phyloP scores from a whole-genome alignment of 164 flowering plant species.

The Dillenia turbinata region DNA sequence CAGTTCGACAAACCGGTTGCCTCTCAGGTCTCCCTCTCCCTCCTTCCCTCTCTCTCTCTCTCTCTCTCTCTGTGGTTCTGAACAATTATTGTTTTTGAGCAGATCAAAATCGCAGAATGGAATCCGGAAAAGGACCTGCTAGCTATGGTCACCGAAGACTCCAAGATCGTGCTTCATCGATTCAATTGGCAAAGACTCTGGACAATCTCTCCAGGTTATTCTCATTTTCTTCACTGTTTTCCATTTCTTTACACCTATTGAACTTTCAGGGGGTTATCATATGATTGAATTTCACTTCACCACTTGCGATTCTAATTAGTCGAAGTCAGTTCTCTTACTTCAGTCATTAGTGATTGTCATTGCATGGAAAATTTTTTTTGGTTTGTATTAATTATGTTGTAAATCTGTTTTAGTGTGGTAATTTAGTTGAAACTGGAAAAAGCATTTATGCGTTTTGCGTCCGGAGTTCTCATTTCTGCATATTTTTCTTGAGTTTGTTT shows the following conservation, averaged over 20 bases:
- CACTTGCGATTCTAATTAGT: not conserved
- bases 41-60: not conserved
- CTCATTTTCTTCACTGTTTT: not conserved
- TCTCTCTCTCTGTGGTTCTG: not conserved
- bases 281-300: too few relatives aligned
- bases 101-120: constrained; percentile 92
- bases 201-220: constrained; percentile 74
- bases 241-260: not conserved
- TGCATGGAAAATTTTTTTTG: too few relatives aligned
- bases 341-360: not conserved
- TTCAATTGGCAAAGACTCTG: constrained; percentile 97
- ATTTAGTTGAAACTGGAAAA: too few relatives aligned
- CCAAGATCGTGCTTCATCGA: constrained; percentile 81
- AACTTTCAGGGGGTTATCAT: not conserved
- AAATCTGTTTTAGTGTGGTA: too few relatives aligned
- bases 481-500: too few relatives aligned
- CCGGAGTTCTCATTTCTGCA: too few relatives aligned
- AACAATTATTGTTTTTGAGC: not conserved
- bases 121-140: constrained; percentile 97
- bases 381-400: too few relatives aligned
- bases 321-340: not conserved
- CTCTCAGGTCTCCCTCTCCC: constrained; percentile 53
- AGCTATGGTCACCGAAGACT: constrained; percentile 94
- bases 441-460: too few relatives aligned
- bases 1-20: constrained; percentile 93